Evolutionary conservation across 495 filamentous ascomycete species (phyloP), one percentile per base, ranked within the genome.

Genomic region (Margaritispora aquatica): DNA sequence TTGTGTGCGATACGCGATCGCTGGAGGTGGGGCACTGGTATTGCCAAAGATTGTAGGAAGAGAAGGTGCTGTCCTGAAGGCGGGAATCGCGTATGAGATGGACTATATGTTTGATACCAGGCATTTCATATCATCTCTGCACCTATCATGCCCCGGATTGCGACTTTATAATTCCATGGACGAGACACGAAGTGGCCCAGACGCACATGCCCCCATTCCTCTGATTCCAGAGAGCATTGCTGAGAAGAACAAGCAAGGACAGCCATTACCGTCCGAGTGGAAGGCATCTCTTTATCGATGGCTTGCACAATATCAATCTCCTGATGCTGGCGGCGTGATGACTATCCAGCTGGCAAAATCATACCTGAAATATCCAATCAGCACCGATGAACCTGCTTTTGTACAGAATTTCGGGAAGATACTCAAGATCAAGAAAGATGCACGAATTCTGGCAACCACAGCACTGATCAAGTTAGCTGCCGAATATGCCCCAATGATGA

Each of bases 1-100:
- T 44, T 69, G 66, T 51, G 60, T 66, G 1, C 66, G 66, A 17
- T 69, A 64, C 53, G 61, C 66, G 0, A 65, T 69, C 7, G 52
- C 57, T 8, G 66, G 61, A 20, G 66, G 66, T 20, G 66, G 54
- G 29, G 41, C 22, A 49, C 36, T 63, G 23, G 44, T 63, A 11
- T 9, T 66, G 17, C 64, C 64, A 5, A 55, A 22, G 11, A 61
- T 66, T 5, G 15, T 49, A 2, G 10, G 19, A 17, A n/a, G 11
- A 17, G 60, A 60, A 51, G 26, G 52, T 9, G 34, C 54, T 13
- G 5, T 26, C 21, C 52, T 49, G 22, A 36, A 27, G 41, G 38
- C 51, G 2, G 51, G 51, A 47, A 15, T 27, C 7, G 26, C 15
- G 24, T 27, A 23, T 2, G 34, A 44, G n/a, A n/a, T 55, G 36